phyloP scores from a whole-genome alignment of 345 rosid species.

The Lepidium sativum region DNA sequence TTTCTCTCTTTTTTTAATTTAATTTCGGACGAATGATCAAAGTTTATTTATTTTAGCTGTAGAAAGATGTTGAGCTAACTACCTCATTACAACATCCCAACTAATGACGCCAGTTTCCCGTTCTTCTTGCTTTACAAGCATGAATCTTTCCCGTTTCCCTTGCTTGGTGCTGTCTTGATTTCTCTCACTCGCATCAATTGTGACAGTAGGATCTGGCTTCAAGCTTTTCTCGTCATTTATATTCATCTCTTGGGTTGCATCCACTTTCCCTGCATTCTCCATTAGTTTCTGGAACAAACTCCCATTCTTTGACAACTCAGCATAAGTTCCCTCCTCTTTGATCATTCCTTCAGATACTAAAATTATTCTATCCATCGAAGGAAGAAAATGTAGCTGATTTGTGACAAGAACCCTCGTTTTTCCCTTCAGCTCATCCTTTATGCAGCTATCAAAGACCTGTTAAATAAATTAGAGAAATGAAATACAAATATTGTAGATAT shows the following conservation, averaged over 20 bases:
- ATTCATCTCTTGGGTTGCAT: no score
- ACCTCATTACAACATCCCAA: conserved; percentile 83
- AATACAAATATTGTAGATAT: no score
- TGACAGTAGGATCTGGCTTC: conserved; percentile 34
- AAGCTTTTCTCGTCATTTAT: conserved; percentile 23
- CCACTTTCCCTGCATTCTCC: conserved; percentile 88
- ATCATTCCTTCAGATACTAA: conserved; percentile 67
- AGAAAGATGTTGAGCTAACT: conserved; percentile 5
- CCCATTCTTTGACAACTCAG: conserved; percentile 72
- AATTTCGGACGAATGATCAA: background rate
- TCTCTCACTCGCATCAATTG: conserved; percentile 19
- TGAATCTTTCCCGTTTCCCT: no score
- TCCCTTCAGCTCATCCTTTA: conserved; percentile 63
- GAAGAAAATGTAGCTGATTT: conserved; percentile 96
- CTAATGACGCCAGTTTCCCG: conserved; percentile 85
- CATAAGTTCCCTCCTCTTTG: conserved; percentile 81
- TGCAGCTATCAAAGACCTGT: conserved; percentile 86
- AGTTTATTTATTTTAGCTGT: background rate
- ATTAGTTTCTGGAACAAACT: conserved; percentile 66
- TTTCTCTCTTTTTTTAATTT: no score
- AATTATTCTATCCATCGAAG: conserved; percentile 71
- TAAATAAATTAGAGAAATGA: background rate
- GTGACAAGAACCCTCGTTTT: conserved; percentile 92
- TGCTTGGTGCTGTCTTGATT: conserved; percentile 24
- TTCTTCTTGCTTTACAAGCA: conserved; percentile 87